Conservation (phyloP, 306 rosid genomes). For the Geum urbanum region DNA sequence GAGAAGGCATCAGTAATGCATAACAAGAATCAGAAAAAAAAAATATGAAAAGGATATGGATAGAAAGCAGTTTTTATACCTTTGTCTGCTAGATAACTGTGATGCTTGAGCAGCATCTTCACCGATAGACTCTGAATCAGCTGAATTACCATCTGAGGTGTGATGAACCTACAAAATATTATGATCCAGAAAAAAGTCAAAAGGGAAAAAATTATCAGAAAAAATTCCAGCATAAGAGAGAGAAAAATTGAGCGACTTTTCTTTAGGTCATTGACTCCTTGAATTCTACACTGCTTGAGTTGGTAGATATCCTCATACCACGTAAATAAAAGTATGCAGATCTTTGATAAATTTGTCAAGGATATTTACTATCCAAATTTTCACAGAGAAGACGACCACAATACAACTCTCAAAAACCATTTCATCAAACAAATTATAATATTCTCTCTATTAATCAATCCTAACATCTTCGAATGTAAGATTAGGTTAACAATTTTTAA, state of each 20-base stretch:
- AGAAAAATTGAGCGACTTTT: background rate
- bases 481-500: background rate
- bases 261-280: background rate
- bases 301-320: background rate
- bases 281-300: background rate
- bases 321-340: background rate
- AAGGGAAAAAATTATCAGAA: background rate
- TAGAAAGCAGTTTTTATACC: conserved; percentile 35
- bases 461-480: conserved; percentile 2
- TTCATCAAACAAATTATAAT: conserved; percentile 1
- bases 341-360: background rate
- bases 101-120: conserved; percentile 53
- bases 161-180: conserved; percentile 68
- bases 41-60: conserved; percentile 4
- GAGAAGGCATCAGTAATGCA: conserved; percentile 32
- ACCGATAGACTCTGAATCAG: conserved; percentile 41
- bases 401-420: background rate
- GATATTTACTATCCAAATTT: background rate
- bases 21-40: conserved; percentile 12
- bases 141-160: conserved; percentile 49
- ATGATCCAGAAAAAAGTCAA: conserved; percentile 22
- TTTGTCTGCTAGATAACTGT: conserved; percentile 45
- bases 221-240: conserved; percentile 1
- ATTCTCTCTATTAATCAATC: background rate
- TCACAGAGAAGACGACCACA: background rate